phyloP scores from a whole-genome alignment of 805 yeast species.

The Kodamaea jinghongensis region DNA sequence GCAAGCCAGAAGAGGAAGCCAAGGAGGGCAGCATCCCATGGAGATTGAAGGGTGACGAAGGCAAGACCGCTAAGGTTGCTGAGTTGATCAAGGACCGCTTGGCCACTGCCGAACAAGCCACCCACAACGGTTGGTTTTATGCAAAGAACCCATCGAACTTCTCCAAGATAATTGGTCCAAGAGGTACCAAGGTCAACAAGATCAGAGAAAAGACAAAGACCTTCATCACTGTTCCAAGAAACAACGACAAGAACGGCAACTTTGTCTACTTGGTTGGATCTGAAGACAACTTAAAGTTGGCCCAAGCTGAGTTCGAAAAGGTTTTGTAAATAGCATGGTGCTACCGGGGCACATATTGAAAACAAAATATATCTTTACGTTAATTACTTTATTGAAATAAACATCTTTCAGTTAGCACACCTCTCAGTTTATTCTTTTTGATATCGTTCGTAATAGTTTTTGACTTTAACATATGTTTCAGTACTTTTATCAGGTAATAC shows the following conservation, averaged over 20 bases:
- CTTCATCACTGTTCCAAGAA: conserved; percentile 62
- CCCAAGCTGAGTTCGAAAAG: conserved; percentile 18
- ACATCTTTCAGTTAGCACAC: too few relatives aligned
- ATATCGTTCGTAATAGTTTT: too few relatives aligned
- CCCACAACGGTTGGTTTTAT: conserved; percentile 61
- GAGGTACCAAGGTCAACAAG: conserved; percentile 62
- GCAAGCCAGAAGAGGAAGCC: conserved; percentile 22
- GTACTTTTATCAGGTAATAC: too few relatives aligned
- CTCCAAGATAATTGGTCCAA: conserved; percentile 71
- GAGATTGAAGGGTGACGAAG: conserved; percentile 64
- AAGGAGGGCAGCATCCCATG: conserved; percentile 48
- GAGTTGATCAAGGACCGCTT: conserved; percentile 49
- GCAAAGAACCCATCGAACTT: conserved; percentile 50
- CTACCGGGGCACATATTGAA: neutral
- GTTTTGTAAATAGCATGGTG: conserved; percentile 7
- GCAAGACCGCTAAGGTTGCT: conserved; percentile 51
- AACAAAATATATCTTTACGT: neutral
- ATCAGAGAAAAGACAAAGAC: conserved; percentile 60
- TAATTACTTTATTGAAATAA: neutral
- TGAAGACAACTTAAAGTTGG: conserved; percentile 45
- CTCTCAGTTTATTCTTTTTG: too few relatives aligned
- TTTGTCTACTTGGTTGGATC: conserved; percentile 62
- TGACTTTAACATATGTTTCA: too few relatives aligned
- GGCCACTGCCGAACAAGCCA: conserved; percentile 44
- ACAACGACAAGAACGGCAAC: conserved; percentile 48